Conservation (phyloP, 108 stramenopile genomes). For the Nannochloropsis granulata region DNA sequence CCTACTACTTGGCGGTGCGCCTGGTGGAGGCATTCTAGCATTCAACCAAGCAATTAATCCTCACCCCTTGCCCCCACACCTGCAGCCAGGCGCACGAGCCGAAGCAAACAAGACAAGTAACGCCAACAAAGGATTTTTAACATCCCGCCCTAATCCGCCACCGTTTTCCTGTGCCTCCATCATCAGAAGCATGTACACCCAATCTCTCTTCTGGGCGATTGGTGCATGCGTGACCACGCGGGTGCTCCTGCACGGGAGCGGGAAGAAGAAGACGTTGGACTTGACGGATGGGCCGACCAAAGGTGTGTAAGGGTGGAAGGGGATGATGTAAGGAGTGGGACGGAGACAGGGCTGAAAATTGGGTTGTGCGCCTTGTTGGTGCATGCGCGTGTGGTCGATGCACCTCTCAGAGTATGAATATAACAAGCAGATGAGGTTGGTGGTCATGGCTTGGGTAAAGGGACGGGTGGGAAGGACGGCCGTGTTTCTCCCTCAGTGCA, state of each 20-base stretch:
- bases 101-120: not conserved
- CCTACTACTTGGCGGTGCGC: too few relatives aligned
- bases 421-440: too few relatives aligned
- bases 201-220: not conserved
- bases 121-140: not conserved
- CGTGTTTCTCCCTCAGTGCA: too few relatives aligned
- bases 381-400: too few relatives aligned
- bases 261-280: not conserved
- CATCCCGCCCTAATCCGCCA: not conserved
- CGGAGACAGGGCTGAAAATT: too few relatives aligned
- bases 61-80: not conserved
- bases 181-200: not conserved
- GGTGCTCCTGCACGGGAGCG: not conserved
- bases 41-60: not conserved
- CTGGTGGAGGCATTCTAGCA: too few relatives aligned
- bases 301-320: not conserved
- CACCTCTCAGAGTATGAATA: too few relatives aligned
- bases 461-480: too few relatives aligned
- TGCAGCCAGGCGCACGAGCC: not conserved
- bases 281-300: not conserved
- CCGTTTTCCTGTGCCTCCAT: not conserved
- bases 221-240: not conserved
- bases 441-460: too few relatives aligned
- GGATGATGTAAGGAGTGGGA: too few relatives aligned
- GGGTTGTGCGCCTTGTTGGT: too few relatives aligned